phyloP scores from a whole-genome alignment of 768 basidiomycete genomes.

The Saitozyma sp. region DNA sequence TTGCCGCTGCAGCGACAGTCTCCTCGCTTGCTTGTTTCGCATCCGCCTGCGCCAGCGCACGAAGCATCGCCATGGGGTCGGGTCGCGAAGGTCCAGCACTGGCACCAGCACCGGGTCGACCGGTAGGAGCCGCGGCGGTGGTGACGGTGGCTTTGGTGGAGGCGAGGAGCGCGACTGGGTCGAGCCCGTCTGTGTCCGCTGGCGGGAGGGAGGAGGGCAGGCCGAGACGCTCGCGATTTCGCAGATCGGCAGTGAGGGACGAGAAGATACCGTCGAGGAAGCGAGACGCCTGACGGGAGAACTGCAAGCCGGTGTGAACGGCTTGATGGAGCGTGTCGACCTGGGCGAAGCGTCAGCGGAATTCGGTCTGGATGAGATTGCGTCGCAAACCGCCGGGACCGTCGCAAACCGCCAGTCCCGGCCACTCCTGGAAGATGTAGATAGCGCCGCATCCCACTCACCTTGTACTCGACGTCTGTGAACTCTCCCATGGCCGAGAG shows the following conservation, averaged over 20 bases:
- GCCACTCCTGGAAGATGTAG: too few species aligned
- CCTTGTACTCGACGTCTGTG: constrained; percentile 51
- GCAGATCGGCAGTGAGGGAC: constrained; percentile 42
- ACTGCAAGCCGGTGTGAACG: constrained; percentile 46
- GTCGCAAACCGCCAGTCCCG: neutral
- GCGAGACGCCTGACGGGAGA: constrained; percentile 39
- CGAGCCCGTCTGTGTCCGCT: constrained; percentile 23
- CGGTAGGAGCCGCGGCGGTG: constrained; percentile 10
- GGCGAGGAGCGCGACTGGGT: constrained; percentile 28
- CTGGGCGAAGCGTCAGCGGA: constrained; percentile 18
- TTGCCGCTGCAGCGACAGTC: constrained; percentile 29
- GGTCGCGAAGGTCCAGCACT: neutral
- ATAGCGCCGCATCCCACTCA: constrained; percentile 16
- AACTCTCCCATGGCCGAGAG: constrained; percentile 38
- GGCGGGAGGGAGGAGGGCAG: neutral
- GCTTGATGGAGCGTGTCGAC: constrained; percentile 46
- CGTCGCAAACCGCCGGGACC: neutral
- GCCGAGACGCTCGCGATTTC: constrained; percentile 29
- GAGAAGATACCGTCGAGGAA: constrained; percentile 53
- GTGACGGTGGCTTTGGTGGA: constrained; percentile 7
- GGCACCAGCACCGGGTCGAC: neutral
- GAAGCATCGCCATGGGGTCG: constrained; percentile 44
- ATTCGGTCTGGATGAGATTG: neutral
- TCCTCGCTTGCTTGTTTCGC: constrained; percentile 26
- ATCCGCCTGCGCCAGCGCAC: constrained; percentile 43